Evolutionary conservation across 345 rosid species (phyloP).

Genomic region (sweet orange (Citrus sinensis)): DVS_A1.0 CM039163.1:6982001-6982500

Average conservation of each 20-base stretch:
- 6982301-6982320: constrained; percentile 76
- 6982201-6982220: background rate
- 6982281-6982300: constrained; percentile 56
- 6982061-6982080: background rate
- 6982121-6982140: background rate
- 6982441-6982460: background rate
- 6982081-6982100: background rate
- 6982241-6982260: background rate
- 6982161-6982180: background rate
- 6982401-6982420: background rate
- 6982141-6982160: background rate
- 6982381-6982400: background rate
- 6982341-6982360: constrained; percentile 87
- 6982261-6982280: constrained; percentile 66
- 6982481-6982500: background rate
- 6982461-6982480: too few species aligned
- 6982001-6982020: background rate
- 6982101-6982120: background rate
- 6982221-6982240: background rate
- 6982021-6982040: background rate
- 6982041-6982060: background rate
- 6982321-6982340: constrained; percentile 69
- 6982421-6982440: background rate
- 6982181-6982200: background rate
- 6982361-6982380: background rate